phyloP scores from a whole-genome alignment of 1,139 yeast species.

The Lodderomyces orthopsilosis region DNA sequence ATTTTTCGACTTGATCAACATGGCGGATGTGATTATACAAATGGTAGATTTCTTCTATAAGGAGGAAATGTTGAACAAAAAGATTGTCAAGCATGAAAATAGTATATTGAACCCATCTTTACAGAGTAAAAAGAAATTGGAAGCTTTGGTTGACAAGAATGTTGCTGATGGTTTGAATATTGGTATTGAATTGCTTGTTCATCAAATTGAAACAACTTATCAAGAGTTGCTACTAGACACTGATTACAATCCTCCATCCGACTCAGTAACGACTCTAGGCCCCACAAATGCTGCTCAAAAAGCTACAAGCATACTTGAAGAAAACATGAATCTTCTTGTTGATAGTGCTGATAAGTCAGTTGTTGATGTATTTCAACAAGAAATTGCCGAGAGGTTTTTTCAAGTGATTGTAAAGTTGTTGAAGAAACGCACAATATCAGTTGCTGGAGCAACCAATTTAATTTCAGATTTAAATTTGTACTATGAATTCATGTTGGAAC shows the following conservation, averaged over 20 bases:
- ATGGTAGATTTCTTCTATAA: conserved; percentile 90
- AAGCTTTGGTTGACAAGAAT: conserved; percentile 74
- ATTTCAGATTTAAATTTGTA: conserved; percentile 74
- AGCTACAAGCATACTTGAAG: conserved; percentile 59
- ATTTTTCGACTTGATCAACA: conserved; percentile 85
- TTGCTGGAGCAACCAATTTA: conserved; percentile 77
- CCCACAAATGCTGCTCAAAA: conserved; percentile 71
- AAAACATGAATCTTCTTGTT: conserved; percentile 71
- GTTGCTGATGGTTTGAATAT: conserved; percentile 92
- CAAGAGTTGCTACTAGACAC: conserved; percentile 23
- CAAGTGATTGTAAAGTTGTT: conserved; percentile 72
- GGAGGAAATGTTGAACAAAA: conserved; percentile 68
- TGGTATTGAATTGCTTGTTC: conserved; percentile 84
- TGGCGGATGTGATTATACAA: conserved; percentile 89
- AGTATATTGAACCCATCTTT: conserved; percentile 80
- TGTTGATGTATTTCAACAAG: conserved; percentile 91
- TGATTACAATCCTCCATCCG: conserved; percentile 34
- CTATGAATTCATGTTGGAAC: conserved; percentile 62
- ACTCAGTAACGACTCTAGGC: conserved; percentile 30
- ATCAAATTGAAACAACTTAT: conserved; percentile 56
- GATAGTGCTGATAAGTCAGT: conserved; percentile 88
- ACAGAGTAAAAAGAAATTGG: conserved; percentile 78
- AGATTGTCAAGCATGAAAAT: conserved; percentile 62
- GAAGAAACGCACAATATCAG: conserved; percentile 65
- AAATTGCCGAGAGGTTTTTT: conserved; percentile 85